Evolutionary conservation across 2,329 filamentous ascomycete species (phyloP), one percentile per base, ranked within the genome.

Genomic region (Xylaria sp.): DNA sequence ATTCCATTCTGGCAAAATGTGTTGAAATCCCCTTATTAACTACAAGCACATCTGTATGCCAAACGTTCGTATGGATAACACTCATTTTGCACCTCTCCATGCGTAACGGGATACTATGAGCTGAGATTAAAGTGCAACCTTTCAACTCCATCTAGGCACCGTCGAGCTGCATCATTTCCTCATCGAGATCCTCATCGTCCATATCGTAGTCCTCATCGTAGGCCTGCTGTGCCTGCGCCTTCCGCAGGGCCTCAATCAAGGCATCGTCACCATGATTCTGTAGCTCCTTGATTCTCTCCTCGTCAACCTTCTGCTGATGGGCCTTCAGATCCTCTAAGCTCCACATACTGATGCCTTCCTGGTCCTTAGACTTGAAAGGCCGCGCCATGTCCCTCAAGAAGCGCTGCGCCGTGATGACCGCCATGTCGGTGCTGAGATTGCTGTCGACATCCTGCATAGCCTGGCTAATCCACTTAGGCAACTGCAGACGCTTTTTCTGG

Each of bases 401-500:
- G 62, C 92, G 92, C 82, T 97, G 94, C 12, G 96, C 95, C 56
- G 89, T 91, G 65, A 93, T 93, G 20, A 97, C 92, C 0, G 95
- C 94, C 90, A 98, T 97, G 78, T 99, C 96, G 0, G 96, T 97
- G 77, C 93, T 97, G 69, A 99, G 85, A 75, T 97, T 98, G 12
- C 91, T 90, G 74, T 97, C 94, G 25, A 91, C 91, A 59, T 97
- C 94, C 39, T 92, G 85, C 69, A 99, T 86, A 2, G 92, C 94
- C 78, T 97, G 92, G 71, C 91, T 92, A 77, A 99, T 99, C 96
- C 96, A 99, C 79, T 97, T 97, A 12, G 96, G 96, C 33, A 99
- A 85, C 81, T 99, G 97, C 2, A 82, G 86, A 46, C 94, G 87
- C 82, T 98, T 98, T 83, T 96, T 97, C 79, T 94, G 91, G 80